Evolutionary conservation across 1,284 basidiomycete genomes (phyloP).

Genomic region (Irpex sp.): DNA sequence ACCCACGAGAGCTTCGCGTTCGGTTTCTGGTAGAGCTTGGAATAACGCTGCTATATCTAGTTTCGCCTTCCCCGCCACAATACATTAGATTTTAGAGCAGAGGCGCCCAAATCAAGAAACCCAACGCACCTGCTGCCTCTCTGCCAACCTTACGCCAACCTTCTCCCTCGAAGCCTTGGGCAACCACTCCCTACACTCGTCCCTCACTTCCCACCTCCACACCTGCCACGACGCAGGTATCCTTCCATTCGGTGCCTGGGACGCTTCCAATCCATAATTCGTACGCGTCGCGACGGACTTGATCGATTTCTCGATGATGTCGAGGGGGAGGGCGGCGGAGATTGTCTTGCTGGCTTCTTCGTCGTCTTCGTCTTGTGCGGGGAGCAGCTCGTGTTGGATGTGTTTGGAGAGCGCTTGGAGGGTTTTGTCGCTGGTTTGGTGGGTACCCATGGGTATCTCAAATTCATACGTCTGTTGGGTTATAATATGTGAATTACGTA

Average conservation of each 20-base stretch:
- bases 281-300: conserved; percentile 53
- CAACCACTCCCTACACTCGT: conserved; percentile 53
- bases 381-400: conserved; percentile 58
- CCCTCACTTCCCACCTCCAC: conserved; percentile 87
- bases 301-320: conserved; percentile 55
- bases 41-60: conserved; percentile 49
- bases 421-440: conserved; percentile 57
- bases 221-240: conserved; percentile 55
- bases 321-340: conserved; percentile 36
- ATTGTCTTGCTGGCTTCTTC: conserved; percentile 24
- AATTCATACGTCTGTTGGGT: background rate
- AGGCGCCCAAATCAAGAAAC: conserved; percentile 1
- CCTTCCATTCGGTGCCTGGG: conserved; percentile 18
- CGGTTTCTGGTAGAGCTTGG: conserved; percentile 47
- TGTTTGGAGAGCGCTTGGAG: conserved; percentile 53
- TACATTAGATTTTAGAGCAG: background rate
- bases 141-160: conserved; percentile 53
- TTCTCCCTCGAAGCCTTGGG: conserved; percentile 67
- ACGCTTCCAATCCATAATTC: conserved; percentile 69
- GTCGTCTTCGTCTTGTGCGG: conserved; percentile 50
- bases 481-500: conserved; percentile 24
- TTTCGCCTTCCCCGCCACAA: conserved; percentile 46
- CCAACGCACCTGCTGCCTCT: conserved; percentile 56
- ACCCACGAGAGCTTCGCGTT: conserved; percentile 49
- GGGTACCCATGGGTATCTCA: background rate